Percentiles rank a stretch among this genome's conserved stretches.
Conservation (phyloP, 805 yeast species). For the Lachancea mirantina region DNA sequence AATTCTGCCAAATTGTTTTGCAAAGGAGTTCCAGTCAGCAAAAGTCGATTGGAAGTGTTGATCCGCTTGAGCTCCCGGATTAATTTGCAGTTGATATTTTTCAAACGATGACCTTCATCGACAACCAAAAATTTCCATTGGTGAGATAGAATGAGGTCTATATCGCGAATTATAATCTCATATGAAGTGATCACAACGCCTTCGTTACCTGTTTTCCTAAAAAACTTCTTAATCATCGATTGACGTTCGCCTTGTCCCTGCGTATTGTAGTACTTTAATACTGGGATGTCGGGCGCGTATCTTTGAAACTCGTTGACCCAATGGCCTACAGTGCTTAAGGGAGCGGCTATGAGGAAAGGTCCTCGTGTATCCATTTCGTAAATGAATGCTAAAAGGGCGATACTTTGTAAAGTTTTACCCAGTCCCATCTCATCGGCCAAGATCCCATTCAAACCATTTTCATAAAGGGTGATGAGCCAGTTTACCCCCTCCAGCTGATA, state of each 20-base stretch:
- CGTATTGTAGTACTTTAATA: slow-evolving; percentile 56
- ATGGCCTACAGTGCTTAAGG: slow-evolving; percentile 76
- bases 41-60: slow-evolving; percentile 58
- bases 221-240: slow-evolving; percentile 34
- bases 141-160: slow-evolving; percentile 41
- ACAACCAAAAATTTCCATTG: slow-evolving; percentile 82
- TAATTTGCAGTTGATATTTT: slow-evolving; percentile 72
- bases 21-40: slow-evolving; percentile 93
- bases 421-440: slow-evolving; percentile 97
- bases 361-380: slow-evolving; percentile 74
- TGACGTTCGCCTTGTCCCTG: slow-evolving; percentile 38
- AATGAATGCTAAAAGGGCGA: slow-evolving; percentile 66
- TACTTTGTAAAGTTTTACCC: slow-evolving; percentile 89
- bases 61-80: slow-evolving; percentile 65
- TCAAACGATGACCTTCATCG: slow-evolving; percentile 93
- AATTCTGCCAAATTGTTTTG: slow-evolving; percentile 86
- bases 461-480: slow-evolving; percentile 83
- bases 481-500: slow-evolving; percentile 88
- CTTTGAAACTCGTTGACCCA: slow-evolving; percentile 69
- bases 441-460: slow-evolving; percentile 91
- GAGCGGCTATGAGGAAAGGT: slow-evolving; percentile 73
- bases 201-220: slow-evolving; percentile 31
- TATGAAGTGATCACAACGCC: slow-evolving; percentile 73
- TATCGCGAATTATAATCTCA: slow-evolving; percentile 71
- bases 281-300: slow-evolving; percentile 67